A percentile compares a stretch with the other conserved stretches of the same genome.
Evolutionary conservation across 164 flowering plant genomes (phyloP).

Genomic region (Tetracentron sinense): DNA sequence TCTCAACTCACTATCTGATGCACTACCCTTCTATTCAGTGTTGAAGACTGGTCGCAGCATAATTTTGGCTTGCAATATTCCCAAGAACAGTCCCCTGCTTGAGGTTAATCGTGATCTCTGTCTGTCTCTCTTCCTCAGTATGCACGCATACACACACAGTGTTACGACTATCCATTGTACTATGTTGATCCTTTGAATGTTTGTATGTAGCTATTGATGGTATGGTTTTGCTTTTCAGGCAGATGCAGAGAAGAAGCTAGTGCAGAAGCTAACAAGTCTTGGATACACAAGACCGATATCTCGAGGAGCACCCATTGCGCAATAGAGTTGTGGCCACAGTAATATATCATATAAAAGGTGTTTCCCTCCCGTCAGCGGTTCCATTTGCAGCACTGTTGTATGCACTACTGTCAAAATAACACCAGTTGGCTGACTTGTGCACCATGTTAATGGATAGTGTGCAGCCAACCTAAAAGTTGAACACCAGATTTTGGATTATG

Average conservation of each 20-base stretch:
- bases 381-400: no score
- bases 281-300: constrained; percentile 51
- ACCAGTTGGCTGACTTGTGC: no score
- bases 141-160: background rate
- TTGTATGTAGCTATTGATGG: background rate
- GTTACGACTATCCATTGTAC: background rate
- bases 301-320: constrained; percentile 4
- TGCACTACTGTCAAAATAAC: no score
- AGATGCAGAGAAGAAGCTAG: constrained; percentile 53
- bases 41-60: constrained; percentile 71
- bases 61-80: constrained; percentile 77
- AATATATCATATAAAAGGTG: no score
- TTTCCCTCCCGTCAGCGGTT: no score
- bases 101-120: constrained; percentile 46
- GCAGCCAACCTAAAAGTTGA: no score
- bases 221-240: constrained; percentile 35
- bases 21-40: constrained; percentile 32
- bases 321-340: no score
- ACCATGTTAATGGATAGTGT: no score
- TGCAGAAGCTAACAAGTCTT: constrained; percentile 55
- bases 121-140: background rate
- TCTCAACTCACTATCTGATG: background rate
- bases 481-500: no score
- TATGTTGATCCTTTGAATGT: background rate
- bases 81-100: constrained; percentile 73